Percentiles rank a stretch among this genome's conserved stretches.
Conservation (phyloP, 2,329 filamentous ascomycete genomes). For the Phialophora tarda region DNA sequence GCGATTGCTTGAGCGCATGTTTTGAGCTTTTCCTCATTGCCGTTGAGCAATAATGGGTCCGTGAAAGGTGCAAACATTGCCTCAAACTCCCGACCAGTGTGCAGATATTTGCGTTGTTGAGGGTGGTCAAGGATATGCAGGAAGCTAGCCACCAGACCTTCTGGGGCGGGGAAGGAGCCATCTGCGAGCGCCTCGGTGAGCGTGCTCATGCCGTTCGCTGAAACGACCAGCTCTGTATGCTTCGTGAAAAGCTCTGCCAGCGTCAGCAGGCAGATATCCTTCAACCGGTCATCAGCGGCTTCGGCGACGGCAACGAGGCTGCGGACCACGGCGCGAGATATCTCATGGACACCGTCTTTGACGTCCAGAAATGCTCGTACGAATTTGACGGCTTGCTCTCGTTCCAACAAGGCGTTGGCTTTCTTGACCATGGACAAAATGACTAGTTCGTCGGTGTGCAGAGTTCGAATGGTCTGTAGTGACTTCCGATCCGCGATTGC, state of each 20-base stretch:
- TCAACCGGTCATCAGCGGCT: conserved; percentile 80
- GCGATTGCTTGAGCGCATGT: conserved; percentile 92
- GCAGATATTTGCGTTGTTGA: conserved; percentile 77
- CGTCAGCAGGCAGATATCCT: conserved; percentile 90
- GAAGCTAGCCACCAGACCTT: conserved; percentile 85
- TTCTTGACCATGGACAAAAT: conserved; percentile 93
- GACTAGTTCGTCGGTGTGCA: conserved; percentile 92
- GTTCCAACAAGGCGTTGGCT: conserved; percentile 93
- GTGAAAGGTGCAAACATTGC: conserved; percentile 91
- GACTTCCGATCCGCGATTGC: conserved; percentile 91
- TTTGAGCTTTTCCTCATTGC: conserved; percentile 71
- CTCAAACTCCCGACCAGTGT: conserved; percentile 87
- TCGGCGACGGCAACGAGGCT: conserved; percentile 91
- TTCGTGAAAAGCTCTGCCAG: conserved; percentile 88
- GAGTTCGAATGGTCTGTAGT: conserved; percentile 79
- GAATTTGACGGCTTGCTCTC: conserved; percentile 96
- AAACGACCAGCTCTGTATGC: conserved; percentile 79
- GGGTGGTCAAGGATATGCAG: conserved; percentile 88
- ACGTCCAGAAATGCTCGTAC: conserved; percentile 93
- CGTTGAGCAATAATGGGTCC: conserved; percentile 67
- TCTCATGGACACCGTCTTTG: conserved; percentile 85
- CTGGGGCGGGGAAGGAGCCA: conserved; percentile 88
- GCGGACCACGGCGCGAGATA: conserved; percentile 84
- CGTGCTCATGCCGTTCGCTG: conserved; percentile 81
- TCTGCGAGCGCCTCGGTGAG: conserved; percentile 92